Percentiles rank a stretch among this genome's conserved stretches.
Evolutionary conservation across 148 eudicot genomes (phyloP).

Genomic region (Rhododendron ferrugineum): DNA sequence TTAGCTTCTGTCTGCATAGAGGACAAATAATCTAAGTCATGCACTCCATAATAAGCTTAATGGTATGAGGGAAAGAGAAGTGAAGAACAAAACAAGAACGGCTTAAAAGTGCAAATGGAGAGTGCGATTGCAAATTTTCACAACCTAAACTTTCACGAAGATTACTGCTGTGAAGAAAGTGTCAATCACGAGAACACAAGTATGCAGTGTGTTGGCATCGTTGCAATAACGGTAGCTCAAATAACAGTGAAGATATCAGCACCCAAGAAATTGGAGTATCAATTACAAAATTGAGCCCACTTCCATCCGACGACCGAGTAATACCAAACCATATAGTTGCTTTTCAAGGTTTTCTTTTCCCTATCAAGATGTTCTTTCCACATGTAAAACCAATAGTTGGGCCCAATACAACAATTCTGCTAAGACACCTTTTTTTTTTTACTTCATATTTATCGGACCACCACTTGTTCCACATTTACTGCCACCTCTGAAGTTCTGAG

Average conservation of each 20-base stretch:
- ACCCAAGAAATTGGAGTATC: neutral
- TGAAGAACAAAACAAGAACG: neutral
- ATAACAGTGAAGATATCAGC: neutral
- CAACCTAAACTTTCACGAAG: neutral
- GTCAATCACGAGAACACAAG: neutral
- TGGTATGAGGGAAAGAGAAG: neutral
- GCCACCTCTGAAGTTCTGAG: neutral
- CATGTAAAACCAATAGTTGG: neutral
- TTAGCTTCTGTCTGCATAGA: neutral
- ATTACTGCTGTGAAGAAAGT: neutral
- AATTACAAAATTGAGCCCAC: neutral
- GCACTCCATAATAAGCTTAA: neutral
- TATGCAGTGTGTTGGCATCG: neutral
- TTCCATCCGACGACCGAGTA: neutral
- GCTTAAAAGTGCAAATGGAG: neutral
- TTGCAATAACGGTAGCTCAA: neutral
- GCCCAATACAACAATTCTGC: neutral
- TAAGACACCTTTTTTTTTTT: neutral
- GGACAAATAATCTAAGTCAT: neutral
- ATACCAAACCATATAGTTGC: neutral
- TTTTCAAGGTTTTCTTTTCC: neutral
- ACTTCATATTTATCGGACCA: neutral
- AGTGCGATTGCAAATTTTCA: neutral
- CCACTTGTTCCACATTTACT: neutral
- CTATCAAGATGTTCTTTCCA: neutral